Conservation (phyloP, 805 yeast species). For the Saccharomycopsis sp. region DNA sequence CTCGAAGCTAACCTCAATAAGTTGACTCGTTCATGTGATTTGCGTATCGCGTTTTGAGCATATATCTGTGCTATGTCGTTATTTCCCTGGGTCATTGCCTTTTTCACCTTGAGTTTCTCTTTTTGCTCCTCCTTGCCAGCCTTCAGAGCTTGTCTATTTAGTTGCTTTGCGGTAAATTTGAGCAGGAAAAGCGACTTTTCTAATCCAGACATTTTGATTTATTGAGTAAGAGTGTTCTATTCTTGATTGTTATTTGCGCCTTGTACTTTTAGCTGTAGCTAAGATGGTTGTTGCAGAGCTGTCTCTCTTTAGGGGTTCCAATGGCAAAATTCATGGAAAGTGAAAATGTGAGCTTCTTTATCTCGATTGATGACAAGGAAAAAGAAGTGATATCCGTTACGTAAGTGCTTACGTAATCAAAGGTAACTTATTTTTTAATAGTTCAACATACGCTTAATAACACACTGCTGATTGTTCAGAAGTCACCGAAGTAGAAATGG, state of each 20-base stretch:
- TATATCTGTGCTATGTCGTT: constrained; percentile 89
- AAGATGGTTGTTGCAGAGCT: no score
- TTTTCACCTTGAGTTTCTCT: constrained; percentile 85
- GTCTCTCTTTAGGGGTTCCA: not conserved
- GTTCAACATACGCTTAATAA: not conserved
- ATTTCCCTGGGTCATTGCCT: constrained; percentile 78
- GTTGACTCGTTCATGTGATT: constrained; percentile 78
- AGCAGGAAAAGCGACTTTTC: constrained; percentile 55
- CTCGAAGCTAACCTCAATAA: constrained; percentile 76
- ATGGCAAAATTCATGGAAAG: no score
- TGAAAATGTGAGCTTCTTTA: not conserved
- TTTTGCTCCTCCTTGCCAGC: constrained; percentile 85
- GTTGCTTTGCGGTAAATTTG: constrained; percentile 88
- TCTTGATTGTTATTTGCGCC: no score
- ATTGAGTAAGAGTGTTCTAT: no score
- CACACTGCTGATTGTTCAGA: no score
- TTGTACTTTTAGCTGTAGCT: no score
- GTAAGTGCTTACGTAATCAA: not conserved
- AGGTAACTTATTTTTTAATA: no score
- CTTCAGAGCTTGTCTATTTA: constrained; percentile 80
- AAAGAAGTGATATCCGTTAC: not conserved
- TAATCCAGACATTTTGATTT: constrained; percentile 32
- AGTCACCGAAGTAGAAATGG: no score
- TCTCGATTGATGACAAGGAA: not conserved
- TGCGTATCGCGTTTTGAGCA: constrained; percentile 94